A percentile compares a stretch with the other conserved stretches of the same genome.
Evolutionary conservation across 768 basidiomycete genomes (phyloP).

Genomic region (Trametes cubensis): DNA sequence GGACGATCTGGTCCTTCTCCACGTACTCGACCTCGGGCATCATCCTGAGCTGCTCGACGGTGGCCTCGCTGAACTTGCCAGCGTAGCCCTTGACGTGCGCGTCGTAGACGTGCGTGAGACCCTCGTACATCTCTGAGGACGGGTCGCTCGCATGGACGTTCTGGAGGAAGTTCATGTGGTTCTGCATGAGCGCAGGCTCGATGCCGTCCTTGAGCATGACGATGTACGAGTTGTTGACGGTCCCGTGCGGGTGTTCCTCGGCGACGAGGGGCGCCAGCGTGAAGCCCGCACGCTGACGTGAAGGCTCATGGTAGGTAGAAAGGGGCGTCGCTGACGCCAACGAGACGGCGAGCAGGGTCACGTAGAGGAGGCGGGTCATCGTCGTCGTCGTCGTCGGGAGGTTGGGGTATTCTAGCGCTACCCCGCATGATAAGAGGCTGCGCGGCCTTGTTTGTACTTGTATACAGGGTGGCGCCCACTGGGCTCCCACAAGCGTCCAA

Average conservation of each 20-base stretch:
- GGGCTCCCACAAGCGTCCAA: conserved; percentile 3
- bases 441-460: conserved; percentile 26
- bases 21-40: conserved; percentile 91
- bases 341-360: conserved; percentile 43
- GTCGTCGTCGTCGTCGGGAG: conserved; percentile 29
- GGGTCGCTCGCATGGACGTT: conserved; percentile 58
- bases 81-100: conserved; percentile 77
- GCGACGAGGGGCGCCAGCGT: conserved; percentile 62
- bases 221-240: conserved; percentile 92
- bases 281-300: conserved; percentile 46
- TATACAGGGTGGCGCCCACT: conserved; percentile 24
- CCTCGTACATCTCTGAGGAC: conserved; percentile 51
- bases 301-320: conserved; percentile 44
- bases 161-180: conserved; percentile 80
- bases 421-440: conserved; percentile 25
- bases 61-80: conserved; percentile 70
- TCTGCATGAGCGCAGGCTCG: conserved; percentile 57
- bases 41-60: conserved; percentile 74
- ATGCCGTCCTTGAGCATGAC: conserved; percentile 81
- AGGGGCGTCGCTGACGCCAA: conserved; percentile 47
- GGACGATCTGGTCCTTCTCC: conserved; percentile 94
- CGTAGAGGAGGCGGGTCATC: conserved; percentile 34
- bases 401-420: background rate
- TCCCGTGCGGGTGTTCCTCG: conserved; percentile 65
- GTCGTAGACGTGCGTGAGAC: conserved; percentile 77